These are phyloP conservation scores for Neofusicoccum cordaticola DNA, from an alignment of 2,329 filamentous ascomycete species.

Conservation along the genomic window DNA sequence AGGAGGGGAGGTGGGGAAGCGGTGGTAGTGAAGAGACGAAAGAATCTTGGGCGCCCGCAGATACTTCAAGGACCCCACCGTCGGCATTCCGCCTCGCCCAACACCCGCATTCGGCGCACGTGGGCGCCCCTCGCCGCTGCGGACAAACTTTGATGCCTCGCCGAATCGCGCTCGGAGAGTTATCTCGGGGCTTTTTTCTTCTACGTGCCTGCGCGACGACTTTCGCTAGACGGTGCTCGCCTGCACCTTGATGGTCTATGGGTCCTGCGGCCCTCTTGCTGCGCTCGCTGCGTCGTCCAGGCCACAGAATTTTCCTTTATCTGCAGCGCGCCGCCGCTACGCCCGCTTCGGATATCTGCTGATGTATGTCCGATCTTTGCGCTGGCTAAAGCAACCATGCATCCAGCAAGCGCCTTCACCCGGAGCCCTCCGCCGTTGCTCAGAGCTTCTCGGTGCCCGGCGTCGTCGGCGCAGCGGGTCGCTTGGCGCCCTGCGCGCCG, in stretches of 20 bases:
- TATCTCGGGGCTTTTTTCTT: conserved; percentile 1
- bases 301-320: neutral
- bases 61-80: conserved; percentile 15
- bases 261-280: neutral
- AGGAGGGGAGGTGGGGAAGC: conserved; percentile 1
- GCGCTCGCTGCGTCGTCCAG: neutral
- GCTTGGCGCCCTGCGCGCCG: neutral
- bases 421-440: neutral
- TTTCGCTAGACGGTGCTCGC: too few relatives aligned
- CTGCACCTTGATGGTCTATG: neutral
- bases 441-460: neutral
- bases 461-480: neutral
- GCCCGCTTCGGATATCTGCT: neutral
- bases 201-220: too few relatives aligned
- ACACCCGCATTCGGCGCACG: conserved; percentile 9
- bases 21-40: conserved; percentile 9
- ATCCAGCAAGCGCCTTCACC: neutral
- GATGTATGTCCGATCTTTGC: neutral
- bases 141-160: neutral
- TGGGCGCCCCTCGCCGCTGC: neutral
- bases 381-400: neutral
- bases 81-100: neutral
- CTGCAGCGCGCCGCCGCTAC: neutral
- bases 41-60: conserved; percentile 13
- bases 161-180: neutral